Conservation (phyloP, 331 rosid species). For the Cydonia oblonga region DNA sequence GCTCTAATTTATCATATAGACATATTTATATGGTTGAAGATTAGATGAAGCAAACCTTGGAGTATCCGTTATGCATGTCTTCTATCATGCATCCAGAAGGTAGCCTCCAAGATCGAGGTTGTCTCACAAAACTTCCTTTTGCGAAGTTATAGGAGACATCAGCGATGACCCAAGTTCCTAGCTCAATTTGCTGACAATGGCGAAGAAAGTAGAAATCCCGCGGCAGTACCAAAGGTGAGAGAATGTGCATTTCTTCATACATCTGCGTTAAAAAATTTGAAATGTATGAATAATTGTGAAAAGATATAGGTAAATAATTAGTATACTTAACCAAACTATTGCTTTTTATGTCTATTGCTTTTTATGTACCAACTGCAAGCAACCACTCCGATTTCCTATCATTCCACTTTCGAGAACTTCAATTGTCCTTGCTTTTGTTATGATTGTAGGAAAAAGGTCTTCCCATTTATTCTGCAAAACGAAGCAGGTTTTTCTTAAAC, state of each 20-base stretch:
- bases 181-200: conserved; percentile 34
- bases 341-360: background rate
- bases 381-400: conserved; percentile 28
- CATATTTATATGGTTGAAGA: background rate
- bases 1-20: background rate
- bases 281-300: background rate
- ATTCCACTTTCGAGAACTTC: conserved; percentile 37
- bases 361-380: conserved; percentile 40
- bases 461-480: conserved; percentile 49
- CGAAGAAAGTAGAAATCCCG: conserved; percentile 50
- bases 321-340: background rate
- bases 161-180: conserved; percentile 41
- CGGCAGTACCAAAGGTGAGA: conserved; percentile 48
- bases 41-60: conserved; percentile 26
- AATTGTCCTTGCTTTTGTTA: conserved; percentile 39
- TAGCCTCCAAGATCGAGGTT: conserved; percentile 36
- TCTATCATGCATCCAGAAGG: conserved; percentile 81
- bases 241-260: conserved; percentile 54
- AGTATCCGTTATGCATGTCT: conserved; percentile 33
- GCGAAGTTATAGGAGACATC: conserved; percentile 48
- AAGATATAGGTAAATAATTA: background rate
- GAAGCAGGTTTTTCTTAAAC: background rate
- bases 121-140: background rate
- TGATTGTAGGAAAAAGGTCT: conserved; percentile 45
- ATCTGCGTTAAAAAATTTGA: conserved; percentile 29